These are phyloP conservation scores for Graphiopsis chlorocephala DNA, from an alignment of 2,329 filamentous ascomycete species.

Conservation along the genomic window DNA sequence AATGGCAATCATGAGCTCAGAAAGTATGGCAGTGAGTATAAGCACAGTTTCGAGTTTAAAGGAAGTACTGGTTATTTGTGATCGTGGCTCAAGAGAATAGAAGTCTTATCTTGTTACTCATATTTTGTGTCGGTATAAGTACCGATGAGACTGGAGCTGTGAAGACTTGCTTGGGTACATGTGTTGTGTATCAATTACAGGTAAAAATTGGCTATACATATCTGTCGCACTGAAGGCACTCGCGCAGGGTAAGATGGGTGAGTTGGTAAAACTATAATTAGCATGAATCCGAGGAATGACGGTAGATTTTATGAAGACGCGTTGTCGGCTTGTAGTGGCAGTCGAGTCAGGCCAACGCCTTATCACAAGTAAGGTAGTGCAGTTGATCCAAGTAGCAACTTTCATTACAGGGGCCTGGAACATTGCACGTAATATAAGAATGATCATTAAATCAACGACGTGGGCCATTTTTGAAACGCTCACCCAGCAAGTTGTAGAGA, in stretches of 20 bases:
- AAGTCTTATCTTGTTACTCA: too few relatives aligned
- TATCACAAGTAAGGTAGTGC: neutral
- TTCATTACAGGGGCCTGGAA: neutral
- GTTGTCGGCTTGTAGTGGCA: neutral
- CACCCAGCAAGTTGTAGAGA: neutral
- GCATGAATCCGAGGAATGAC: neutral
- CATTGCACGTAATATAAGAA: neutral
- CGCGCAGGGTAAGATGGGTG: neutral
- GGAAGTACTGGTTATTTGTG: too few relatives aligned
- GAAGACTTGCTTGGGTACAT: neutral
- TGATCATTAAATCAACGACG: neutral
- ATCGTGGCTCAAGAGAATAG: too few relatives aligned
- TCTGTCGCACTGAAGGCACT: neutral
- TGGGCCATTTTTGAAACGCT: neutral
- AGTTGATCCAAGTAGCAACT: neutral
- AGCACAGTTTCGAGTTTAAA: too few relatives aligned
- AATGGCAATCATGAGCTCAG: neutral
- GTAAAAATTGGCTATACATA: neutral
- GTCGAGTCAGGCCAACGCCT: neutral
- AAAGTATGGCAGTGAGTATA: neutral
- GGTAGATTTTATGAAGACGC: neutral
- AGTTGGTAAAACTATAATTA: neutral
- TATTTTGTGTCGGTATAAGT: too few relatives aligned
- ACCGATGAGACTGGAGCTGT: too few relatives aligned
- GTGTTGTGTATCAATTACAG: neutral